Evolutionary conservation across 345 rosid genomes (phyloP).

Genomic region (Hibiscus mutabilis): DNA sequence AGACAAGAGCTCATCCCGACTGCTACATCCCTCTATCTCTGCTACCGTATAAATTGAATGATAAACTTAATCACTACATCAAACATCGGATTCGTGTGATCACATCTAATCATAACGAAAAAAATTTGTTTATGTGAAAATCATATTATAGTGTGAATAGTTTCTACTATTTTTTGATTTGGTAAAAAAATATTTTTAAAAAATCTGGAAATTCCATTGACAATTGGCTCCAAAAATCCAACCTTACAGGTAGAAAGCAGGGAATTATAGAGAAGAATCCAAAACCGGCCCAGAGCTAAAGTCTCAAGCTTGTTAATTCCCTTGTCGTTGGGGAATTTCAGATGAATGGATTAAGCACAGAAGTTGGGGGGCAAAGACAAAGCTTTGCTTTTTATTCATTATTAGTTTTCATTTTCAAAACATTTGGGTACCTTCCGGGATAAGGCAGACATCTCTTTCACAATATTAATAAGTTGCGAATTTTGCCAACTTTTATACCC

Average conservation of each 20-base stretch:
- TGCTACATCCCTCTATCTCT: no score
- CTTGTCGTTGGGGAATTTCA: not conserved
- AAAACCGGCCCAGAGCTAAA: not conserved
- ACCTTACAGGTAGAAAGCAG: not conserved
- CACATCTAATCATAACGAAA: no score
- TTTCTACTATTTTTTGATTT: not conserved
- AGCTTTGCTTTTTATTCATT: not conserved
- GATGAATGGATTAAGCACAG: not conserved
- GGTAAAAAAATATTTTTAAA: not conserved
- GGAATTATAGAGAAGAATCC: not conserved
- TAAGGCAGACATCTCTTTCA: slow-evolving; percentile 17
- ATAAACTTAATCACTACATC: no score
- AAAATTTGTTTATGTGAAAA: no score
- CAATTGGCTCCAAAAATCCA: not conserved
- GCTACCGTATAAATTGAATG: no score
- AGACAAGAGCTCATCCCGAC: no score
- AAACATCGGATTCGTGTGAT: no score
- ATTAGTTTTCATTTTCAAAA: not conserved
- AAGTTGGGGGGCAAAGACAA: not conserved
- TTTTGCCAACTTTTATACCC: not conserved
- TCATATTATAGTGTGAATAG: not conserved
- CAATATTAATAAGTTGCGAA: not conserved
- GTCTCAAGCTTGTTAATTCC: not conserved
- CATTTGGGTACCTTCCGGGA: slow-evolving; percentile 4
- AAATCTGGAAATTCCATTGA: not conserved